These are phyloP conservation scores for Cryoendolithus antarcticus DNA, from an alignment of 2,329 filamentous ascomycete genomes.

Conservation along the genomic window DNA sequence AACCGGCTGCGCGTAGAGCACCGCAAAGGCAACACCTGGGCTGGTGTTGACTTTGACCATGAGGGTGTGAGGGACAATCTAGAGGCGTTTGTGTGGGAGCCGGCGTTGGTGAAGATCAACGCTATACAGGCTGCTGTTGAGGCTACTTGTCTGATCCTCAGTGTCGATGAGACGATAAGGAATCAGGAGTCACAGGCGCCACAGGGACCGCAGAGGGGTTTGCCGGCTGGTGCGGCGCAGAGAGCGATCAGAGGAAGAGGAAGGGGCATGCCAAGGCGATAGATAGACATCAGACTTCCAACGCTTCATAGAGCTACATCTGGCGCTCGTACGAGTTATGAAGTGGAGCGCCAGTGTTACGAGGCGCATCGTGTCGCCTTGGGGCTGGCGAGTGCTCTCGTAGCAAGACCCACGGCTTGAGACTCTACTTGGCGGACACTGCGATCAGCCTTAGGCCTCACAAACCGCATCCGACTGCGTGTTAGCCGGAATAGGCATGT, in stretches of 20 bases:
- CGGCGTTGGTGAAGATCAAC: constrained; percentile 89
- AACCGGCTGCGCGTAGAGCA: constrained; percentile 95
- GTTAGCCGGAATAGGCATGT: too few species aligned
- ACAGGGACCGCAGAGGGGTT: constrained; percentile 62
- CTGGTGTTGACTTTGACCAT: constrained; percentile 85
- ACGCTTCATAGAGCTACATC: too few species aligned
- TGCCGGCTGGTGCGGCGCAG: constrained; percentile 60
- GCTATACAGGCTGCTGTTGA: constrained; percentile 93
- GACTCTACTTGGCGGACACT: too few species aligned
- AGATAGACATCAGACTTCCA: background rate
- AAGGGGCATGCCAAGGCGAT: constrained; percentile 79
- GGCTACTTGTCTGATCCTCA: constrained; percentile 86
- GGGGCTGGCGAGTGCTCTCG: too few species aligned
- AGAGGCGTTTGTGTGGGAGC: constrained; percentile 94
- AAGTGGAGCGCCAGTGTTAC: too few species aligned
- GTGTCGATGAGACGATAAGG: constrained; percentile 93
- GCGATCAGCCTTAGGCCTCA: too few species aligned
- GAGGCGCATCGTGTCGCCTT: too few species aligned
- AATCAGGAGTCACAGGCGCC: constrained; percentile 87
- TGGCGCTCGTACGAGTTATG: too few species aligned
- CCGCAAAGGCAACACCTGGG: constrained; percentile 84
- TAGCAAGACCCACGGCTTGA: too few species aligned
- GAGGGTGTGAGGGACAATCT: constrained; percentile 93
- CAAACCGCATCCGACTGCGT: too few species aligned
- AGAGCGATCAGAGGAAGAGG: constrained; percentile 75